A percentile compares a stretch with the other conserved stretches of the same genome.
phyloP scores from a whole-genome alignment of 2,329 filamentous ascomycete species.

The Nemania sp. region DNA sequence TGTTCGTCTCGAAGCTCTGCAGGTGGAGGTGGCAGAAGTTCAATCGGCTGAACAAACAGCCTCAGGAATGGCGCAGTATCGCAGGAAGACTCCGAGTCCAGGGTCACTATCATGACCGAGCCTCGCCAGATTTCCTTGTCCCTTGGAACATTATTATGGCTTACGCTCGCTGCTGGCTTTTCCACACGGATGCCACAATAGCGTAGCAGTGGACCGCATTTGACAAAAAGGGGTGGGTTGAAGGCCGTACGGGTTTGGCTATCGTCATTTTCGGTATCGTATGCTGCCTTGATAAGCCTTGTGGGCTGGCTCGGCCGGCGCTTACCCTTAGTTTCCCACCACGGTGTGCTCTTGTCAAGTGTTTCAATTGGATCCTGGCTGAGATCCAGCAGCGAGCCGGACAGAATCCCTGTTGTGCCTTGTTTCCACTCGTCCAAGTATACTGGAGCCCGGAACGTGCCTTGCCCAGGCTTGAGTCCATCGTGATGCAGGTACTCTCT shows the following conservation, averaged over 20 bases:
- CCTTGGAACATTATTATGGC: slow-evolving; percentile 39
- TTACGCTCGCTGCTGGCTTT: slow-evolving; percentile 46
- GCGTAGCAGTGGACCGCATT: slow-evolving; percentile 86
- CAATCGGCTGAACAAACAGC: slow-evolving; percentile 84
- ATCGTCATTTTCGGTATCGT: slow-evolving; percentile 70
- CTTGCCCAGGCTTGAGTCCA: slow-evolving; percentile 51
- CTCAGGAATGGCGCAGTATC: slow-evolving; percentile 76
- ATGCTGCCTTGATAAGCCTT: slow-evolving; percentile 61
- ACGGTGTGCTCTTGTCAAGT: slow-evolving; percentile 61
- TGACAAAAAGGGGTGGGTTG: slow-evolving; percentile 80
- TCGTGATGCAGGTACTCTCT: slow-evolving; percentile 36
- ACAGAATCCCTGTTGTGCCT: slow-evolving; percentile 64
- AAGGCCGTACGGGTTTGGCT: slow-evolving; percentile 70
- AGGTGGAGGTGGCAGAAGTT: slow-evolving; percentile 78
- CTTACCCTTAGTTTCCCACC: slow-evolving; percentile 72
- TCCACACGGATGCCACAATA: slow-evolving; percentile 83
- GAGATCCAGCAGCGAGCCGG: slow-evolving; percentile 63
- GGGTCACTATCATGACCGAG: slow-evolving; percentile 92
- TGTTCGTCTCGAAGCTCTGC: slow-evolving; percentile 65
- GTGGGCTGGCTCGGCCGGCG: slow-evolving; percentile 51
- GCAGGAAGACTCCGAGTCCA: slow-evolving; percentile 82
- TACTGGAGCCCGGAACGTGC: slow-evolving; percentile 60
- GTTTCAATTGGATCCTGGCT: slow-evolving; percentile 42
- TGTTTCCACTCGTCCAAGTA: slow-evolving; percentile 76
- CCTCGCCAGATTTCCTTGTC: slow-evolving; percentile 89